Base-by-base conservation (phyloP, 2,329 filamentous ascomycete species). In the Teratosphaeria nubilosa region DNA sequence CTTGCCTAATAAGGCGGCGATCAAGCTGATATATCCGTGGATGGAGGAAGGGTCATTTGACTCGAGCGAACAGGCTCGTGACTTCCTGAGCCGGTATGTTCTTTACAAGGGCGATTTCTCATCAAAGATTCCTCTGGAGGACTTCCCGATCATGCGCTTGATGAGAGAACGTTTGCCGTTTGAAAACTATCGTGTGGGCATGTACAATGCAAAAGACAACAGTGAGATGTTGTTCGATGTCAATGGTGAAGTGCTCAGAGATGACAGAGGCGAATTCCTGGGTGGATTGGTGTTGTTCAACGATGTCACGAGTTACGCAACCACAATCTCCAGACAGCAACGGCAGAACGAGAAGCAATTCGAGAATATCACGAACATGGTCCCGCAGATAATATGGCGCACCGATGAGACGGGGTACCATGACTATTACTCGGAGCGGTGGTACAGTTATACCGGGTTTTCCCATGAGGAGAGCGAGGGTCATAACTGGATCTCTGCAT, bases 391-490 rank as follows among this genome's bases (percentile, higher is more conserved):
- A 72, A 84, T 91, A 5, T 92, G 88, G 90, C 86, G 65, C 0
- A 82, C 87, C 0, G 83, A 74, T 0, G 79, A 86, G 0, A 81
- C 86, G 16, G 88, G 88, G 0, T 65, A 75, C 27, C 79, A 83
- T 63, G 87, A 91, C 65, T 91, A 89, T 73, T 91, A 86, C 71
- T 88, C 87, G 59, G 81, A 83, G 53, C 77, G 85, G n/a, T 92
- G 88, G 86, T 89, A 88, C 66, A 80, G 83, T n/a, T 91, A 88
- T 65, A 91, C 88, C 0, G 86, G 88, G 0, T 31, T 90, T 25
- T 79, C 78, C 0, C 76, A 78, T 10, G 82, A 86, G 51, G 76
- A 85, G 10, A 87, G 83, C 27, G 64, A 86, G 2, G 87, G 86
- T 0, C 67, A 76, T 31, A 80, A 80, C 1, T 90, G 86, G 86